Evolutionary conservation across 805 yeast species (phyloP).

Genomic region (Pichia cephalocereana): DNA sequence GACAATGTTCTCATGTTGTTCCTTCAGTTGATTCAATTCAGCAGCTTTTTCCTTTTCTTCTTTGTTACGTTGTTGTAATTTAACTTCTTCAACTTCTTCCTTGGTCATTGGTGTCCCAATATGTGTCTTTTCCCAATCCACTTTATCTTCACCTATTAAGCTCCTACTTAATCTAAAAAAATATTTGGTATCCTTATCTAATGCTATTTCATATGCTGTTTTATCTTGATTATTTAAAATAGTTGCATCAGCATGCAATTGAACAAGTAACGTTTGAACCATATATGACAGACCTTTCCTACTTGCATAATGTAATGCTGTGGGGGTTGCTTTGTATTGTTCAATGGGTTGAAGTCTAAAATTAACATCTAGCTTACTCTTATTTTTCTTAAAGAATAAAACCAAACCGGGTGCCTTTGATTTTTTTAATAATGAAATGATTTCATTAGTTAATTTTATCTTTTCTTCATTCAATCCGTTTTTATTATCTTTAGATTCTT

Average conservation of each 20-base stretch:
- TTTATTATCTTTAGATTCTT: slow-evolving; percentile 15
- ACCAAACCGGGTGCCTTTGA: slow-evolving; percentile 71
- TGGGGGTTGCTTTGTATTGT: slow-evolving; percentile 51
- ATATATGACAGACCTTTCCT: slow-evolving; percentile 57
- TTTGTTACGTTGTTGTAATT: neutral
- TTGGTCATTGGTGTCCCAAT: slow-evolving; percentile 53
- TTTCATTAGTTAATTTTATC: slow-evolving; percentile 41
- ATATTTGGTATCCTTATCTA: slow-evolving; percentile 34
- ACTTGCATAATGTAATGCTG: slow-evolving; percentile 72
- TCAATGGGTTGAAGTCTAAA: slow-evolving; percentile 46
- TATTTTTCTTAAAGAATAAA: slow-evolving; percentile 49
- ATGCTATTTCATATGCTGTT: slow-evolving; percentile 61
- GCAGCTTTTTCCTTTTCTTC: slow-evolving; percentile 1
- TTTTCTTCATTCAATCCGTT: slow-evolving; percentile 15
- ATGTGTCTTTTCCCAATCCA: slow-evolving; percentile 55
- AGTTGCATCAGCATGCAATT: slow-evolving; percentile 65
- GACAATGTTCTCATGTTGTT: slow-evolving; percentile 6
- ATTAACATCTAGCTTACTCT: slow-evolving; percentile 35
- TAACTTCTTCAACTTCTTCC: slow-evolving; percentile 41
- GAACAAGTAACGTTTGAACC: slow-evolving; percentile 52
- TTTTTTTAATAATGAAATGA: slow-evolving; percentile 52
- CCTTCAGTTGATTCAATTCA: slow-evolving; percentile 2
- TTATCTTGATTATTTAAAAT: slow-evolving; percentile 42
- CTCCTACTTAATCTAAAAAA: slow-evolving; percentile 63
- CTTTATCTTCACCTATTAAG: slow-evolving; percentile 54